These are phyloP conservation scores for Colletotrichum sp. DNA, from an alignment of 2,329 filamentous ascomycete species.

Conservation along the genomic window DNA sequence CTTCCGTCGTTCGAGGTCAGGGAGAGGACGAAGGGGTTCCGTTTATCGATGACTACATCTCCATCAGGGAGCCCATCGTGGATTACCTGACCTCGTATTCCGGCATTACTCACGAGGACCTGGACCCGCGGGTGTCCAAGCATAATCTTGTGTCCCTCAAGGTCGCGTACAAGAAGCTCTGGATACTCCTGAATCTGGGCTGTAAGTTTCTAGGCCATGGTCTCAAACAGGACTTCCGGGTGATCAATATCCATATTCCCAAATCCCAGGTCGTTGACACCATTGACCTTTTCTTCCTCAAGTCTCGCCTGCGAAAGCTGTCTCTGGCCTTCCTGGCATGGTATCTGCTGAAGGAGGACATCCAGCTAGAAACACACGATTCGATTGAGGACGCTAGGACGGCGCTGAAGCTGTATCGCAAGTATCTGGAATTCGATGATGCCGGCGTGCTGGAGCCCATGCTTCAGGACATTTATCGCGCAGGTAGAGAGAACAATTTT, in stretches of 20 bases:
- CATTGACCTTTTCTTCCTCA: conserved; percentile 87
- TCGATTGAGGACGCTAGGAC: conserved; percentile 94
- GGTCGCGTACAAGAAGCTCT: conserved; percentile 95
- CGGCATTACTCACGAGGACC: conserved; percentile 83
- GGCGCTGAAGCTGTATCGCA: conserved; percentile 85
- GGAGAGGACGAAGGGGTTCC: conserved; percentile 81
- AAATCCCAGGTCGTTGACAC: conserved; percentile 92
- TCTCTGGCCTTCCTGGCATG: conserved; percentile 91
- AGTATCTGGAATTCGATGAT: conserved; percentile 88
- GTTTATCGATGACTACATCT: conserved; percentile 98
- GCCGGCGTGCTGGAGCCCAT: conserved; percentile 84
- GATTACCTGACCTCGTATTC: conserved; percentile 96
- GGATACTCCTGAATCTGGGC: conserved; percentile 93
- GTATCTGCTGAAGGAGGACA: conserved; percentile 89
- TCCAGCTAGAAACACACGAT: conserved; percentile 91
- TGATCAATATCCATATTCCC: conserved; percentile 97
- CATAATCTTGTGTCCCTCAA: conserved; percentile 90
- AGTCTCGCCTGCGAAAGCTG: conserved; percentile 81
- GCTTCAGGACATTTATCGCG: conserved; percentile 82
- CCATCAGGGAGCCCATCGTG: conserved; percentile 86
- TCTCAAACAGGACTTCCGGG: conserved; percentile 92
- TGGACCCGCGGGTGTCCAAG: conserved; percentile 77
- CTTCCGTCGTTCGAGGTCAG: conserved; percentile 84
- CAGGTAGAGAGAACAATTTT: conserved; percentile 52
- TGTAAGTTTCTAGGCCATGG: conserved; percentile 95